phyloP scores from a whole-genome alignment of 345 rosid species.

The Boechera retrofracta region DNA sequence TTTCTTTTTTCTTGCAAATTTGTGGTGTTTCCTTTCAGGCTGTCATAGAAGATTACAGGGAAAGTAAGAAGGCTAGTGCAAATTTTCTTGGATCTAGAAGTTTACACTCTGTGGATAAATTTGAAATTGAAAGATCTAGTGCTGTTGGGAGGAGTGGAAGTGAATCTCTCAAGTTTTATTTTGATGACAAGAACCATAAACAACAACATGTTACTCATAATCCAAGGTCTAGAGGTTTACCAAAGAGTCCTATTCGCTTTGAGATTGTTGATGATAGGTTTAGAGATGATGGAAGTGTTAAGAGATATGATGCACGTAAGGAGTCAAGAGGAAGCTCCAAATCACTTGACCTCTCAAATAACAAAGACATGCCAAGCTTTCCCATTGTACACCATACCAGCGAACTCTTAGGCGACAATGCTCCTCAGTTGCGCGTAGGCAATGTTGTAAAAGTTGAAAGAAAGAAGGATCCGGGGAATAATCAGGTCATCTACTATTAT shows the following conservation, averaged over 20 bases:
- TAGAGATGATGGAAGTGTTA: constrained; percentile 59
- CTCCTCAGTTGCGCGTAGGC: constrained; percentile 40
- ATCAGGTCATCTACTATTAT: constrained; percentile 24
- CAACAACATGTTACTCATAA: constrained; percentile 47
- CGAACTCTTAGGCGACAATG: constrained; percentile 44
- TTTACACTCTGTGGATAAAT: constrained; percentile 51
- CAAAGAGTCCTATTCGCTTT: constrained; percentile 61
- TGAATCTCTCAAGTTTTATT: constrained; percentile 48
- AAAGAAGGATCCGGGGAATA: constrained; percentile 30
- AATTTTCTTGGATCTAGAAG: constrained; percentile 52
- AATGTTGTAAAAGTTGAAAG: constrained; percentile 41
- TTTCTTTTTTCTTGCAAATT: background rate
- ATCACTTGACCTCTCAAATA: constrained; percentile 55
- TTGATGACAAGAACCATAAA: constrained; percentile 67
- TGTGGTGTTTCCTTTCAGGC: constrained; percentile 47
- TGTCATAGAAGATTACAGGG: constrained; percentile 51
- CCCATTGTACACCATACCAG: constrained; percentile 48
- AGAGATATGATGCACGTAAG: constrained; percentile 45
- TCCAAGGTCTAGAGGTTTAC: constrained; percentile 57
- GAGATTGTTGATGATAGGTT: constrained; percentile 87
- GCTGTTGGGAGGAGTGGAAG: constrained; percentile 54
- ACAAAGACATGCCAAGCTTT: constrained; percentile 39
- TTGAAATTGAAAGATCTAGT: constrained; percentile 48
- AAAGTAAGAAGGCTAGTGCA: constrained; percentile 48
- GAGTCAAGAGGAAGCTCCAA: constrained; percentile 51